These are phyloP conservation scores for Aspergillus alliaceus DNA, from an alignment of 2,329 filamentous ascomycete species.

Conservation along the genomic window DNA sequence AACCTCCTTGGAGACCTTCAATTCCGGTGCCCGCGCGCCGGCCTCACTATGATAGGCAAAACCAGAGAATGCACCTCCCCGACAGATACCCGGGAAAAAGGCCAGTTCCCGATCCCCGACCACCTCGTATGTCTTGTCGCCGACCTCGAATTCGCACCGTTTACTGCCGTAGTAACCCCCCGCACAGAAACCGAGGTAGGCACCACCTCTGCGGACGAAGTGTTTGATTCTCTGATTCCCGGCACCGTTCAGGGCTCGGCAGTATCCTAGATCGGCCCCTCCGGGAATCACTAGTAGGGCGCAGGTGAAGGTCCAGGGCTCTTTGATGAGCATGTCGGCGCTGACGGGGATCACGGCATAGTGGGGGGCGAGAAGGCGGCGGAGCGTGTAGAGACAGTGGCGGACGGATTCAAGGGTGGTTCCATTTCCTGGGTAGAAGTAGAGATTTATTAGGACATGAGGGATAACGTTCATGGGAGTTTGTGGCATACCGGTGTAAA, in stretches of 20 bases:
- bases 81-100: conserved; percentile 84
- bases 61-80: conserved; percentile 82
- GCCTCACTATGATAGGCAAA: conserved; percentile 89
- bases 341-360: conserved; percentile 90
- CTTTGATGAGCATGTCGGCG: conserved; percentile 76
- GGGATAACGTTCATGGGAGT: conserved; percentile 26
- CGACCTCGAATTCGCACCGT: conserved; percentile 88
- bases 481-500: conserved; percentile 73
- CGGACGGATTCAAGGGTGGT: conserved; percentile 85
- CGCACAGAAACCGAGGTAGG: conserved; percentile 89
- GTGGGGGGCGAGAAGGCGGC: conserved; percentile 79
- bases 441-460: conserved; percentile 9
- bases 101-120: conserved; percentile 79
- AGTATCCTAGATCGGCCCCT: conserved; percentile 91
- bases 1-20: conserved; percentile 63
- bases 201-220: conserved; percentile 81
- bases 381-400: conserved; percentile 83
- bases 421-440: conserved; percentile 66
- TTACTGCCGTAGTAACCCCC: conserved; percentile 86
- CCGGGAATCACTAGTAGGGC: conserved; percentile 89
- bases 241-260: conserved; percentile 78
- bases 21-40: conserved; percentile 70
- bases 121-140: conserved; percentile 77
- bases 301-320: conserved; percentile 87
- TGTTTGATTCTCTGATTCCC: conserved; percentile 83